A percentile compares a stretch with the other conserved stretches of the same genome.
Evolutionary conservation across 805 yeast species (phyloP).

Genomic region (Groenewaldozyma salmanticensis): DNA sequence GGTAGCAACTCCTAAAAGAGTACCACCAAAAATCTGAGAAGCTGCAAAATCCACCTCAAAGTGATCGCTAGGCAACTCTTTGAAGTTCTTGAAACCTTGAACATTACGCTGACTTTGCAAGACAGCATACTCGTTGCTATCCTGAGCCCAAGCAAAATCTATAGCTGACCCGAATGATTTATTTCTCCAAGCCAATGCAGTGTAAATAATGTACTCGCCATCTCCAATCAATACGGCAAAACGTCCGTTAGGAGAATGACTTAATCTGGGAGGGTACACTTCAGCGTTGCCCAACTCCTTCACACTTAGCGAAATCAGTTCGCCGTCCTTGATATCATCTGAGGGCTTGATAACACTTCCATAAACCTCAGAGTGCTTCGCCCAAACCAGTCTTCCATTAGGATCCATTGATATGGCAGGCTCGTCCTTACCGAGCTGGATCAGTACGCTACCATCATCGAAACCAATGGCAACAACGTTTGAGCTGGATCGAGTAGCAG

Average conservation of each 20-base stretch:
- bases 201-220: constrained; percentile 92
- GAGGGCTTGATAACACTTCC: constrained; percentile 68
- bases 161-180: constrained; percentile 83
- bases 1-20: constrained; percentile 61
- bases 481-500: constrained; percentile 60
- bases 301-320: constrained; percentile 59
- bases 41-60: constrained; percentile 49
- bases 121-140: constrained; percentile 77
- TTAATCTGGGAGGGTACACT: constrained; percentile 76
- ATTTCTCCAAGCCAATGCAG: constrained; percentile 97
- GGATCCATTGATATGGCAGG: constrained; percentile 92
- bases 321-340: constrained; percentile 71
- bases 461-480: constrained; percentile 86
- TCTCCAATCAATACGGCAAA: constrained; percentile 96
- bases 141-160: constrained; percentile 93
- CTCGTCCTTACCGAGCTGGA: constrained; percentile 86
- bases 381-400: constrained; percentile 84
- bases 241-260: constrained; percentile 95
- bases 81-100: constrained; percentile 73
- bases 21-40: constrained; percentile 74
- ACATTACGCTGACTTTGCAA: constrained; percentile 60
- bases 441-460: constrained; percentile 85
- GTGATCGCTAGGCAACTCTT: constrained; percentile 55
- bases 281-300: constrained; percentile 94
- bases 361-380: constrained; percentile 82